Evolutionary conservation across 352 stramenopile genomes (phyloP).

Genomic region (Pythium rishiriense): DNA sequence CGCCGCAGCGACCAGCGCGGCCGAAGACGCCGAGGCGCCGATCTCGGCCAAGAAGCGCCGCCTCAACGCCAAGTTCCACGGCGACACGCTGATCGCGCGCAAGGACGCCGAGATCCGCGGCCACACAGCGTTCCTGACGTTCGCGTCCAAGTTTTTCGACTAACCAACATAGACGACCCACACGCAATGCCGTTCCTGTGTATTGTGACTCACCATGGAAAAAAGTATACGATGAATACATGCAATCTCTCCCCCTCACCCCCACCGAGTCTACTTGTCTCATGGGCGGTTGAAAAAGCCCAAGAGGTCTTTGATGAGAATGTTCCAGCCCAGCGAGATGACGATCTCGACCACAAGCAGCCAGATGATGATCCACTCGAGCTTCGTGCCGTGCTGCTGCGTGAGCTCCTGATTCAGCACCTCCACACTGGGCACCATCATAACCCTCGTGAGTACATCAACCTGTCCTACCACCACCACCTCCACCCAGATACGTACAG

Average conservation of each 20-base stretch:
- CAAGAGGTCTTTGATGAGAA: conserved; percentile 78
- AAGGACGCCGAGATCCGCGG: conserved; percentile 85
- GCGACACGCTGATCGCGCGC: conserved; percentile 75
- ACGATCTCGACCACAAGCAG: conserved; percentile 89
- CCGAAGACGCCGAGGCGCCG: neutral
- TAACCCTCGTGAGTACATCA: conserved; percentile 1
- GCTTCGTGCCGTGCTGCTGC: conserved; percentile 83
- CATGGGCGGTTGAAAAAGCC: conserved; percentile 56
- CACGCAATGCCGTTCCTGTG: neutral
- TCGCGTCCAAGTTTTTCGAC: conserved; percentile 82
- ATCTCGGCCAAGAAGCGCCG: conserved; percentile 50
- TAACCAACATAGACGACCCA: conserved; percentile 17
- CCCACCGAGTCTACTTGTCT: neutral
- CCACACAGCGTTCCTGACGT: conserved; percentile 87
- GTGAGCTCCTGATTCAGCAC: conserved; percentile 90
- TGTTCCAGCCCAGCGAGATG: conserved; percentile 82
- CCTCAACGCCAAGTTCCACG: conserved; percentile 46
- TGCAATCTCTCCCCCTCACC: neutral
- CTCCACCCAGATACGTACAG: conserved; percentile 46
- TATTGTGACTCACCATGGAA: neutral
- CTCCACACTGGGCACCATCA: conserved; percentile 66
- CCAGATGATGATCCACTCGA: conserved; percentile 95
- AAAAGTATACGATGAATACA: neutral
- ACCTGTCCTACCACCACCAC: neutral
- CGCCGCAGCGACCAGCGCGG: conserved; percentile 2